Base-by-base conservation (phyloP, 495 filamentous ascomycete species). In the Trichoderma orchidacearum region DNA sequence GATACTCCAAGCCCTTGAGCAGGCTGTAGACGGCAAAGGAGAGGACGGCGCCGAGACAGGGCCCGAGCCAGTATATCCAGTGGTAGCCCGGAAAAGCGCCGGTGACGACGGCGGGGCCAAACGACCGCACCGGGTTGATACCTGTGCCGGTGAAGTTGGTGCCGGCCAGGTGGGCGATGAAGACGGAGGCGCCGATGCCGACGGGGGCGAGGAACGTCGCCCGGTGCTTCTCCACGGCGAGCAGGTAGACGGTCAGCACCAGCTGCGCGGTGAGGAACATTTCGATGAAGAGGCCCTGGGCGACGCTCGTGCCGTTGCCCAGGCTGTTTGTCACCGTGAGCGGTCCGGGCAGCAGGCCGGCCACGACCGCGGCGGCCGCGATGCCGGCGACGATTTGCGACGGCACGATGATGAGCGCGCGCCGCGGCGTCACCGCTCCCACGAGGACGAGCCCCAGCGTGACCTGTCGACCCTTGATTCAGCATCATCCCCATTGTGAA, bases 141-240 rank as follows among this genome's bases (percentile, higher is more conserved):
- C 71, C 75, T 50, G 78, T 80, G 27, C 82, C 80, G 0, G 83
- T 84, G 63, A 75, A 85, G 58, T 75, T 80, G 21, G 9, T 59
- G 82, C 86, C 55, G 80, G 67, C 71, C 50, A 91, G 58, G 61
- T 90, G 78, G 0, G 80, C 74, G 35, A 91, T 73, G 69, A 90
- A 87, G 34, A 93, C 78, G 0, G 84, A 70, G 23, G 87, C 60
- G 4, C 87, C 89, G 60, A 94, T 91, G 0, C 80, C 88, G 2
- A 92, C 75, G 0, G 89, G 89, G 0, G 89, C 89, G 12, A 90
- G 71, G 61, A 80, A 90, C 0, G 89, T 93, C 5, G 75, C 82
- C 62, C 85, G 85, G 66, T 90, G 85, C 69, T 91, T 93, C 67
- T 91, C 87, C 15, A 82, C 84, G 3, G 89, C 88, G 51, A 93